Base-by-base conservation (phyloP, 73 alveolate species). In the Halteria grandinella region DNA sequence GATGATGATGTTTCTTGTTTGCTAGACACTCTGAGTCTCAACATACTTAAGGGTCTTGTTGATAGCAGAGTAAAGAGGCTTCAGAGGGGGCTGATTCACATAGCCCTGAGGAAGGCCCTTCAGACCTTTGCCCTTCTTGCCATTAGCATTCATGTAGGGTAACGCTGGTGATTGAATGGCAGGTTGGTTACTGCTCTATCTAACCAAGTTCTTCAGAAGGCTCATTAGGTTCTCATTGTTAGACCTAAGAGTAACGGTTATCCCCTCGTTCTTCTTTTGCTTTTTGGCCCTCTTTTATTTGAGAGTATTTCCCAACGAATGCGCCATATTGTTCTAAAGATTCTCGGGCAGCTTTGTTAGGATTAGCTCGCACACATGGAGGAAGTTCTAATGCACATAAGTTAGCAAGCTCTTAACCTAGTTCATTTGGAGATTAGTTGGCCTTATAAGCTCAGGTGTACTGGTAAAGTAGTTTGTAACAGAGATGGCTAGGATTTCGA, bases 341-440 rank as follows among this genome's bases (percentile, higher is more conserved):
- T 58, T 69, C 45, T 82, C 89, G 25, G 74, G 90, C 18, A 83
- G 79, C 43, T 75, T 58, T 20, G 63, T 43, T 20, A 88, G 23
- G 40, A 88, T 57, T 28, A 88, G 40, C 33, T 88, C 91, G 17
- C 83, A 45, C 0, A 83, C 60, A 24, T 37, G 41, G 20, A 83
- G 66, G 52, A 83, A 88, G 72, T 58, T 83, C 54, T 88, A 83
- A 55, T 88, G 89, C 20, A 83, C 75, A 27, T 36, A 40, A 28
- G 31, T 45, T 1, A 87, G 78, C 81, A 87, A n/a, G 41, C 58
- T 75, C 43, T 41, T 59, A 1, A 82, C 78, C 18, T 59, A 69
- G 48, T 59, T 78, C 52, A 73, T 12, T 55, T 69, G 33, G 25
- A 27, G 15, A 76, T 80, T 73, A 36, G 85, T 70, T 47, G 80